Base-by-base conservation (phyloP, 108 stramenopile genomes). In the Tribonema minus region DNA sequence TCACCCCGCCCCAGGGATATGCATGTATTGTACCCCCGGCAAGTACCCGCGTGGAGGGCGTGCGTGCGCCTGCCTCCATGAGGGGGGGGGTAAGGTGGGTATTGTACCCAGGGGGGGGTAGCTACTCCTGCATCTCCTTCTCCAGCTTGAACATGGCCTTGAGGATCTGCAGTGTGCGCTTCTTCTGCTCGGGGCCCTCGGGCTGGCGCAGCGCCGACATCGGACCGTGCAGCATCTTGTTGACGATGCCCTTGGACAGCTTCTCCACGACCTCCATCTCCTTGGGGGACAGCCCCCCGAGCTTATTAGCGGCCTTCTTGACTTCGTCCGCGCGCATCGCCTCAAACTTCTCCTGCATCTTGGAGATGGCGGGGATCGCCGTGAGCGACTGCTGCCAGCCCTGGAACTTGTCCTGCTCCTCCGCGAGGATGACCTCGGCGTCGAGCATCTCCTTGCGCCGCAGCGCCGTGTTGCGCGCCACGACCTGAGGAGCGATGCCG, bases 381-480 rank as follows among this genome's bases (percentile, higher is more conserved):
- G 92, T 90, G 27, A 98, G 90, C n/a, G 92, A 92, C 82, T 92
- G 91, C 37, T 93, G 85, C 97, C 97, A 98, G 28, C 88, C 87
- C 64, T 83, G 73, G 83, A 94, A 98, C 72, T 92, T 88, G 32
- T 33, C 77, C 72, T 36, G 62, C 85, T 98, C 97, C 77, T 96
- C 97, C 28, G 71, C 72, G 28, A 98, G 84, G 26, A 98, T 85
- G 30, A 70, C 86, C 83, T 98, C 93, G 4, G 95, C 97, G 84
- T 98, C 95, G n/a, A 96, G 85, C 92, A 98, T 95, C 88, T 98
- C 95, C 65, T 87, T 85, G 85, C 93, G 93, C 79, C 97, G 90
- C 92, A 95, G 95, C 59, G 95, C 94, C 68, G 93, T 94, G 67
- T 98, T 98, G 69, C 93, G 92, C 67, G 93, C 97, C 58, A 98